Evolutionary conservation across 2,329 filamentous ascomycete species (phyloP), one percentile per base, ranked within the genome.

Genomic region (Fusarium buharicum): DNA sequence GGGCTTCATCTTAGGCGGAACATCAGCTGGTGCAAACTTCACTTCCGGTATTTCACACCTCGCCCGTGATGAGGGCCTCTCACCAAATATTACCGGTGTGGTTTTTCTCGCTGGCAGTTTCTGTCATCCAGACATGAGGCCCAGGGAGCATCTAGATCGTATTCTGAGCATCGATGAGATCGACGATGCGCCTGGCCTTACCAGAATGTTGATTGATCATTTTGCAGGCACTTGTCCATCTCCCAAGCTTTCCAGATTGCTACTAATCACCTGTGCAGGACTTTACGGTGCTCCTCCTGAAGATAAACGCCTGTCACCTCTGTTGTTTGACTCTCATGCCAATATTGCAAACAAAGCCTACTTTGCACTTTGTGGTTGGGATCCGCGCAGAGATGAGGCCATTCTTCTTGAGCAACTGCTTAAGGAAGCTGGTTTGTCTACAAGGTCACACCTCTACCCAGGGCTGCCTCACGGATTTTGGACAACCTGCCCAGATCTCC

Each of bases 1-100:
- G 48, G 81, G 81, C 9, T 80, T 84, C 59, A 74, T 84, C n/a
- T 67, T 84, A 0, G 80, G 81, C 9, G 82, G 82, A 16, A 80
- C 77, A 6, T 82, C 79, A 2, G 81, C 81, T 0, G 82, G 82
- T 4, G 82, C 79, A n/a, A 84, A 83, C 64, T 77, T 84, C 51
- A 75, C 80, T 0, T 77, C 78, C 0, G 79, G 79, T 0, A 74
- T 84, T 1, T 74, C 79, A 1, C 77, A 82, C 48, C 61, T 78
- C 0, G 75, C 78, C 6, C 74, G 76, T 1, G 58, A 68, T 4
- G 75, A 77, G 31, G 70, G 72, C 1, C 68, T 81, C 6, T 58
- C 68, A 0, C 78, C 79, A 1, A 73, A 72, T 0, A 67, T 84
- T 10, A 83, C 81, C 0, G 81, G 80, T 0, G 67, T 78, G 11